A percentile compares a stretch with the other conserved stretches of the same genome.
Conservation (phyloP, 129 eudicot species). For the Oenanthe sinensis region DNA sequence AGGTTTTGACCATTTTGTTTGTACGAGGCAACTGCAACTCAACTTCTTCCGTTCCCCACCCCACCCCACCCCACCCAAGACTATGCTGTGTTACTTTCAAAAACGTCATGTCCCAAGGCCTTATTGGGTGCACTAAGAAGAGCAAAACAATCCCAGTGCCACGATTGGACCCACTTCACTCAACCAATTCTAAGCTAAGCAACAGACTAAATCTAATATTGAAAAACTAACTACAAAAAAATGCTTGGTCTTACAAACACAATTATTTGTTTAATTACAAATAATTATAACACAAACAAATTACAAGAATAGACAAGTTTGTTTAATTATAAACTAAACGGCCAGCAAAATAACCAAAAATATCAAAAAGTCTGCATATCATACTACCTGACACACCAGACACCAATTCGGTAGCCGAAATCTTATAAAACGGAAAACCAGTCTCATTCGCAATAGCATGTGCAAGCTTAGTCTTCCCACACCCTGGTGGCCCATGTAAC, state of each 20-base stretch:
- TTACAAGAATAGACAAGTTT: not conserved
- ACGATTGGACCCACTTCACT: no score
- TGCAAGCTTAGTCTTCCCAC: conserved; percentile 91
- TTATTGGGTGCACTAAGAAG: no score
- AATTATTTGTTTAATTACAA: no score
- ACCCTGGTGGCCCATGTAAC: conserved; percentile 95
- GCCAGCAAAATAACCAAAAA: not conserved
- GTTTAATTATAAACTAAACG: not conserved
- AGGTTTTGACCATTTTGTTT: no score
- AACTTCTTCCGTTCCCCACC: no score
- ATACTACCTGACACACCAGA: conserved; percentile 83
- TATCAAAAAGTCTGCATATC: not conserved
- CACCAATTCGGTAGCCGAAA: conserved; percentile 88
- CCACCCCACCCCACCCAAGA: no score
- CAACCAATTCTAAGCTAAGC: not conserved
- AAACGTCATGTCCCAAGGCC: no score
- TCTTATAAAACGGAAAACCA: conserved; percentile 72
- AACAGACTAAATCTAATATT: not conserved
- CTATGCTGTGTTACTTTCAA: no score
- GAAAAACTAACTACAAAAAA: not conserved
- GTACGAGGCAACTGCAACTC: no score
- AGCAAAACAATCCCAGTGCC: no score
- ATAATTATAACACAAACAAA: not conserved
- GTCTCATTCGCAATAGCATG: conserved; percentile 95
- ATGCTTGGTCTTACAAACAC: not conserved